Evolutionary conservation across 305 asterid species (phyloP).

Genomic region (Fraxinus greggii): DNA sequence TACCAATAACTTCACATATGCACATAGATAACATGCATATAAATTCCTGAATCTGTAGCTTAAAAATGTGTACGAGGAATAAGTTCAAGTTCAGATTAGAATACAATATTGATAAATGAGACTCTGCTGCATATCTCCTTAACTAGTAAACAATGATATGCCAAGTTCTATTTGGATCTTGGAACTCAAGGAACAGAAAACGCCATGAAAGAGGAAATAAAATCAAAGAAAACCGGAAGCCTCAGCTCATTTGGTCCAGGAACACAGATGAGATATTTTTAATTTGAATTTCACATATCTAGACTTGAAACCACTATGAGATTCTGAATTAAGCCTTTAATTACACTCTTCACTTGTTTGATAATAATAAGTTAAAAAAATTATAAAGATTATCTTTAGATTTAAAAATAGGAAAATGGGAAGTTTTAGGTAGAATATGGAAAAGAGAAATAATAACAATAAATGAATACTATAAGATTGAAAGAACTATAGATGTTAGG

Average conservation of each 20-base stretch:
- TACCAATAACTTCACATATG: neutral
- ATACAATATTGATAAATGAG: neutral
- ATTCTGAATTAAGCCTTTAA: neutral
- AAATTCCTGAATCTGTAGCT: neutral
- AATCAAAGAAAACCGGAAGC: neutral
- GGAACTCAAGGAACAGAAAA: neutral
- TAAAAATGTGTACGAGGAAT: neutral
- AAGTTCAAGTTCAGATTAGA: slow-evolving; percentile 1
- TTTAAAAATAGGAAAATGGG: too few relatives aligned
- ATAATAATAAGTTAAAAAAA: too few relatives aligned
- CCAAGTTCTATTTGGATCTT: neutral
- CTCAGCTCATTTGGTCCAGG: neutral
- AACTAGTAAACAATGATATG: neutral
- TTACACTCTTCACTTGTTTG: neutral
- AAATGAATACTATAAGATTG: too few relatives aligned
- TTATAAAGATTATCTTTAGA: too few relatives aligned
- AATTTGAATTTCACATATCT: neutral
- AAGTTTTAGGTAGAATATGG: too few relatives aligned
- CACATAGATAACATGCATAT: neutral
- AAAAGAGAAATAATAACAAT: too few relatives aligned
- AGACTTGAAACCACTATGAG: neutral
- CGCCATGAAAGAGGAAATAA: neutral
- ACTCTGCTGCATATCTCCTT: neutral
- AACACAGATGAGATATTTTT: neutral
- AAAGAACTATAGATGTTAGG: too few relatives aligned